phyloP scores from a whole-genome alignment of 768 basidiomycete genomes.

The Lactarius trivialis region DNA sequence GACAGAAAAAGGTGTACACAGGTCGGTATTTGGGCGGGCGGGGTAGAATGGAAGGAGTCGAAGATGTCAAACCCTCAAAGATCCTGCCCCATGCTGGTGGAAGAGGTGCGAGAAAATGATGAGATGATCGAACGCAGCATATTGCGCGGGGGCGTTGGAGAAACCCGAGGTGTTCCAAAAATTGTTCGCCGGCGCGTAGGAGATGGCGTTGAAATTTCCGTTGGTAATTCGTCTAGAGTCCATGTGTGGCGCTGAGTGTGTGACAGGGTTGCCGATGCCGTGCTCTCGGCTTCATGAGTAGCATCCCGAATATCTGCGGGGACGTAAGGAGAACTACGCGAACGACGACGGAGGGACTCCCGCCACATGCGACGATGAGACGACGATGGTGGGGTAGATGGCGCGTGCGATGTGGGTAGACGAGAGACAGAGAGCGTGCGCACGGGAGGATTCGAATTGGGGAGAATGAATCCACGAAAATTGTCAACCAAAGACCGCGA shows the following conservation, averaged over 20 bases:
- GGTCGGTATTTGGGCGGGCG: not conserved
- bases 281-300: not conserved
- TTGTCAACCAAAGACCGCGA: constrained; percentile 54
- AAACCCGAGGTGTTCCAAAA: not conserved
- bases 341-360: constrained; percentile 13
- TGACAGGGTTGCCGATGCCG: not conserved
- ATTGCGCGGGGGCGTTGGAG: constrained; percentile 6
- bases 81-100: constrained; percentile 1
- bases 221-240: not conserved
- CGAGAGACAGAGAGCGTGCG: constrained; percentile 21
- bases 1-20: constrained; percentile 5
- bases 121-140: constrained; percentile 18
- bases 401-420: not conserved
- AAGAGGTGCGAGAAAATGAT: constrained; percentile 16
- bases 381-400: constrained; percentile 4
- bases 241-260: not conserved
- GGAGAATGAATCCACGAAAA: constrained; percentile 49
- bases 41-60: not conserved
- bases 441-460: constrained; percentile 14
- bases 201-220: not conserved
- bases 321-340: constrained; percentile 18
- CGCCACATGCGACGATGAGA: constrained; percentile 12
- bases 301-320: constrained; percentile 3
- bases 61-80: not conserved
- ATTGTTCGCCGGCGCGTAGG: not conserved